These are phyloP conservation scores for Fusarium phyllophilum DNA, from an alignment of 2,329 filamentous ascomycete species.

Conservation along the genomic window DNA sequence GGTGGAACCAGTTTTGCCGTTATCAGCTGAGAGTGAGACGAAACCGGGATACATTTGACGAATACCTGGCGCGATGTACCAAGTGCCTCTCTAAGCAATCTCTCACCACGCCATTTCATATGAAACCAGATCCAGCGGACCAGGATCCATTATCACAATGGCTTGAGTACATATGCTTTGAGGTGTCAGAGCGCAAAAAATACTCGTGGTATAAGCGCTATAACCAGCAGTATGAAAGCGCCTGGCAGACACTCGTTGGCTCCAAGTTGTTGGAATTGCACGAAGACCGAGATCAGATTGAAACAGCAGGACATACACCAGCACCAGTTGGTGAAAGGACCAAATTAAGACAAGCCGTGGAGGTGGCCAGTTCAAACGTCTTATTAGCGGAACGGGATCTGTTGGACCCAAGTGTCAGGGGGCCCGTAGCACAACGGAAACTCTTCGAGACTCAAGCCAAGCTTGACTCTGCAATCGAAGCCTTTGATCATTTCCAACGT, in stretches of 20 bases:
- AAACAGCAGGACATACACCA: background rate
- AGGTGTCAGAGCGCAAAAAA: conserved; percentile 28
- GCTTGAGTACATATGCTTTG: conserved; percentile 52
- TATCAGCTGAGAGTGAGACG: conserved; percentile 32
- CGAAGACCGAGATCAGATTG: conserved; percentile 18
- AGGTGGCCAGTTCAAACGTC: conserved; percentile 24
- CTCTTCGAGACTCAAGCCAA: conserved; percentile 24
- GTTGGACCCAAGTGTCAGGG: conserved; percentile 21
- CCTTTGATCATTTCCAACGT: conserved; percentile 21
- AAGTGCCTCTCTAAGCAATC: conserved; percentile 18
- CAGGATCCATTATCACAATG: conserved; percentile 51
- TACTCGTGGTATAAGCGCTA: conserved; percentile 28
- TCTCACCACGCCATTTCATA: conserved; percentile 2
- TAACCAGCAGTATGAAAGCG: conserved; percentile 20
- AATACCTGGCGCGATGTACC: conserved; percentile 16
- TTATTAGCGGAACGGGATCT: conserved; percentile 35
- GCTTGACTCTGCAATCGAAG: conserved; percentile 25
- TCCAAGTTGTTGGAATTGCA: conserved; percentile 8
- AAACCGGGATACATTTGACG: conserved; percentile 1
- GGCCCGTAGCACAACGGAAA: conserved; percentile 11
- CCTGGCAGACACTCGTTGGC: conserved; percentile 27
- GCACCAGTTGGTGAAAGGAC: background rate
- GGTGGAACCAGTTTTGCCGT: conserved; percentile 32
- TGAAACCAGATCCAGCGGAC: conserved; percentile 39
- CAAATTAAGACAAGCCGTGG: conserved; percentile 17